A percentile compares a stretch with the other conserved stretches of the same genome.
Conservation (phyloP, 192 early-diverging fungal species). For the Gigaspora rosea region DNA sequence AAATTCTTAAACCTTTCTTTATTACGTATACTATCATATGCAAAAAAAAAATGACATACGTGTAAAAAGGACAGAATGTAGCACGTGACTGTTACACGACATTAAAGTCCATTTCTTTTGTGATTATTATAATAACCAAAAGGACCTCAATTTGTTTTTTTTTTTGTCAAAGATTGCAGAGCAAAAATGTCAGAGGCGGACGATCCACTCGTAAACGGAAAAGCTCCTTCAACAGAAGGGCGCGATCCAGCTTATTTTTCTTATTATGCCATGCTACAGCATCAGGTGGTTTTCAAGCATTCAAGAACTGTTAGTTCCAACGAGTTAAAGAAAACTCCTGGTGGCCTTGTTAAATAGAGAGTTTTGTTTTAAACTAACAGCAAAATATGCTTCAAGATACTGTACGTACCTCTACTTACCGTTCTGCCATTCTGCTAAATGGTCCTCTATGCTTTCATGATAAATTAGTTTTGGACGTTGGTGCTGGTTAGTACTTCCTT, state of each 20-base stretch:
- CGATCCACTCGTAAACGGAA: background rate
- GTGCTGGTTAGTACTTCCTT: slow-evolving; percentile 59
- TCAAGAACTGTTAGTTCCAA: slow-evolving; percentile 22
- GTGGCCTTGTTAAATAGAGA: slow-evolving; percentile 28
- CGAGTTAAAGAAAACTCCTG: slow-evolving; percentile 22
- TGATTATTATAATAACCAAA: too few relatives aligned
- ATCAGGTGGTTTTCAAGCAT: slow-evolving; percentile 59
- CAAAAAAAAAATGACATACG: too few relatives aligned
- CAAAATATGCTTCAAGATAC: slow-evolving; percentile 98
- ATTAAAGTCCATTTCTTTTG: too few relatives aligned
- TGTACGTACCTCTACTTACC: slow-evolving; percentile 93
- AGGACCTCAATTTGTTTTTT: too few relatives aligned
- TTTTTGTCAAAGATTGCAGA: too few relatives aligned
- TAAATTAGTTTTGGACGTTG: slow-evolving; percentile 90
- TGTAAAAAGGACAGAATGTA: too few relatives aligned
- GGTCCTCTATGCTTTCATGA: slow-evolving; percentile 71
- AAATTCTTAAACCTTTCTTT: too few relatives aligned
- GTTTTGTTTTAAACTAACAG: slow-evolving; percentile 62
- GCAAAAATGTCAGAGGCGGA: too few relatives aligned
- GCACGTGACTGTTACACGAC: too few relatives aligned
- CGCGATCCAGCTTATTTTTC: slow-evolving; percentile 73
- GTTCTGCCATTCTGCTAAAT: slow-evolving; percentile 88
- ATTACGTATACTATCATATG: too few relatives aligned
- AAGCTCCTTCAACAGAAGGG: slow-evolving; percentile 47
- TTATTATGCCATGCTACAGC: slow-evolving; percentile 83